phyloP scores from a whole-genome alignment of 495 filamentous ascomycete species.

The Aspergillus olivimuriae region DNA sequence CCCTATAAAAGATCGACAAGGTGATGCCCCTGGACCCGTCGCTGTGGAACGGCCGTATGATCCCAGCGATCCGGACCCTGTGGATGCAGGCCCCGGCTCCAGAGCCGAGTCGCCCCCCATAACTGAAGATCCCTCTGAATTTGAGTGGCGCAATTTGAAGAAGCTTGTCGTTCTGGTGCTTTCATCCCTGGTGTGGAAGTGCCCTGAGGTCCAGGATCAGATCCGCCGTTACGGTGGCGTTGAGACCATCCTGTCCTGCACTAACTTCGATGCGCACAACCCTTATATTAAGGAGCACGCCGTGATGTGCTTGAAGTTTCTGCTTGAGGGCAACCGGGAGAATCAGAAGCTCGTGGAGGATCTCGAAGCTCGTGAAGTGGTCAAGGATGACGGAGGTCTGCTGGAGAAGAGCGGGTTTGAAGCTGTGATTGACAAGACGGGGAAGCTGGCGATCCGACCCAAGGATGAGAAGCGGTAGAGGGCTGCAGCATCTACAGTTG shows the following conservation, averaged over 20 bases:
- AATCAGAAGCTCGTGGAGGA: slow-evolving; percentile 70
- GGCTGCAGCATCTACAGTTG: not conserved
- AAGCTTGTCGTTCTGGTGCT: slow-evolving; percentile 84
- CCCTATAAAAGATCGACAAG: slow-evolving; percentile 25
- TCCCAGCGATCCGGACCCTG: slow-evolving; percentile 41
- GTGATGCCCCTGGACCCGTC: slow-evolving; percentile 34
- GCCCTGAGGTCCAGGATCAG: slow-evolving; percentile 72
- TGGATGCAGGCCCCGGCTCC: slow-evolving; percentile 35
- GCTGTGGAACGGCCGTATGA: slow-evolving; percentile 53
- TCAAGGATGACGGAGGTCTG: slow-evolving; percentile 41
- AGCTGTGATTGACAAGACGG: slow-evolving; percentile 47
- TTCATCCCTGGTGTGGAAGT: slow-evolving; percentile 76
- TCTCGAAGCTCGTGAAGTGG: slow-evolving; percentile 49
- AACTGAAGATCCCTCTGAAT: slow-evolving; percentile 75
- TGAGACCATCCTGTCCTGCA: slow-evolving; percentile 79
- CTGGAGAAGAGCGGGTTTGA: slow-evolving; percentile 48
- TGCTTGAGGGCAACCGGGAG: slow-evolving; percentile 76
- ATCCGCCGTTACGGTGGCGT: slow-evolving; percentile 76
- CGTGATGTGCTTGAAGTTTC: slow-evolving; percentile 81
- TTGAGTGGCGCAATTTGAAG: slow-evolving; percentile 91
- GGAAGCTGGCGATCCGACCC: slow-evolving; percentile 39
- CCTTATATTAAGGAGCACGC: slow-evolving; percentile 87
- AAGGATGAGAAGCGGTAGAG: slow-evolving; percentile 16
- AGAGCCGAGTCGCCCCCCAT: slow-evolving; percentile 55
- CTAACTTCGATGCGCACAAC: slow-evolving; percentile 79